Conservation (phyloP, 345 rosid species). For the Cochlearia excelsa region DNA sequence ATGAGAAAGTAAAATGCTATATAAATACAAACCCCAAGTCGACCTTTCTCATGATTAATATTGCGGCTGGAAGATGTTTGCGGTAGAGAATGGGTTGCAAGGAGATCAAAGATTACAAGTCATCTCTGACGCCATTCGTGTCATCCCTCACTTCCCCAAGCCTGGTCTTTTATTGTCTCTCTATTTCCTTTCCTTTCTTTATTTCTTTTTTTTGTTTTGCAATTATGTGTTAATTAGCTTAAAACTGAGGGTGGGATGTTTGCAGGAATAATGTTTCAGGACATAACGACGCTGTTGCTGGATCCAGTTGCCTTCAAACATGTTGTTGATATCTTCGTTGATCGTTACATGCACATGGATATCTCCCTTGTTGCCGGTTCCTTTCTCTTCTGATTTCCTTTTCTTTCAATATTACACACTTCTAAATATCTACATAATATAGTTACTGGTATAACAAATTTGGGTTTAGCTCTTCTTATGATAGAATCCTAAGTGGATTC, state of each 20-base stretch:
- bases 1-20: no score
- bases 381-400: constrained; percentile 6
- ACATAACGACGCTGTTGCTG: constrained; percentile 80
- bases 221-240: not conserved
- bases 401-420: no score
- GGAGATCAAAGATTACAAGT: constrained; percentile 37
- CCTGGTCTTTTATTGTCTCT: constrained; percentile 20
- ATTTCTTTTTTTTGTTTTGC: not conserved
- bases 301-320: constrained; percentile 86
- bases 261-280: constrained; percentile 95
- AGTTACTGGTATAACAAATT: constrained; percentile 1
- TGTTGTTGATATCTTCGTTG: constrained; percentile 88
- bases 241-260: not conserved
- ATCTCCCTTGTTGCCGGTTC: constrained; percentile 93
- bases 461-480: not conserved
- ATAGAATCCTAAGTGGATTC: constrained; percentile 26
- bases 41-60: no score
- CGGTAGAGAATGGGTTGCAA: constrained; percentile 38
- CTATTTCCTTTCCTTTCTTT: not conserved
- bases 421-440: no score
- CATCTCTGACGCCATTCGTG: constrained; percentile 40
- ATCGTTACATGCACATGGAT: constrained; percentile 82
- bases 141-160: constrained; percentile 42
- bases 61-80: constrained; percentile 27
- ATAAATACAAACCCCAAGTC: no score